Base-by-base conservation (phyloP, 352 stramenopile genomes). In the Phytophthora pluvialis region DNA sequence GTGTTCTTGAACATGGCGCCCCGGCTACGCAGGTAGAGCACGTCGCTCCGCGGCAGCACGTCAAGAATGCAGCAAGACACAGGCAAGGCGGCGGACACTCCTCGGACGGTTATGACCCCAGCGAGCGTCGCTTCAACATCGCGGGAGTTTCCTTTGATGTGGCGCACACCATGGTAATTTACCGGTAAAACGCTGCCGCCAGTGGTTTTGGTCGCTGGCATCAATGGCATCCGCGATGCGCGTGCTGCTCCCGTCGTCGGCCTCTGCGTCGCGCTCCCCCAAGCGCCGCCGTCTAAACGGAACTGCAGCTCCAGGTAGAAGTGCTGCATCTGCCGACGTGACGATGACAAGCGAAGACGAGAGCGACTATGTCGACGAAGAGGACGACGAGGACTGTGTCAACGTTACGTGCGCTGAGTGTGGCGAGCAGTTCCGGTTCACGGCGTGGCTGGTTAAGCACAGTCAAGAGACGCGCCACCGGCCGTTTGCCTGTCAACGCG, bases 1-100 rank as follows among this genome's bases (percentile, higher is more conserved):
- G 96, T 99, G 81, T 99, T 99, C 70, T 97, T 95, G 78, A 99
- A 99, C 96, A 99, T 99, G 16, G 33, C 31, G 28, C 25, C 21
- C 46, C 5, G 18, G 7, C 26, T 5, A 15, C 38, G 35, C 29
- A n/a, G 11, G 25, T 50, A 21, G 18, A 53, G 53, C 31, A 42
- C 39, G 38, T 48, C 36, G 25, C 9, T 12, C 21, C 15, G 25
- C 6, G 25, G 38, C 35, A 47, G 58, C 31, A 38, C 36, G 11
- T 35, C 40, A 40, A 28, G 40, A 59, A 52, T 49, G 31, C 48
- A 25, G 29, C 13, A 49, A 35, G 31, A 21, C 21, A 21, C 21
- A 28, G 18, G 39, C n/a, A 48, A 48, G 10, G 31, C 10, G 15
- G 32, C 29, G 16, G 33, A 52, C 32, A 43, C 21, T 21, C 50